Conservation (phyloP, 768 basidiomycete species). For the Rickenella mellea region DNA sequence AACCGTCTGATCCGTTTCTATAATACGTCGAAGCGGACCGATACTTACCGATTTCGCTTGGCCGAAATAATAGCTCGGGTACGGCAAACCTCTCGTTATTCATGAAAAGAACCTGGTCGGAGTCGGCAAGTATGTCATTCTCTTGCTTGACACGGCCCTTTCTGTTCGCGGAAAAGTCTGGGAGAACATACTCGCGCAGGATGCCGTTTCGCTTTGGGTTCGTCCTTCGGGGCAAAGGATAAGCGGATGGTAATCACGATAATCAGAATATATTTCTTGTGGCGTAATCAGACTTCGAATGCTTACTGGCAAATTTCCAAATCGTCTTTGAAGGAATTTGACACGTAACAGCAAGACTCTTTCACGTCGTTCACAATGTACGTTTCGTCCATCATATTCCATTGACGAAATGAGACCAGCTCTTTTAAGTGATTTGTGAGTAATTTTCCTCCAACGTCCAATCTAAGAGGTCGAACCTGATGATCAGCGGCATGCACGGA, state of each 20-base stretch:
- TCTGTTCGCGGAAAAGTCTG: conserved; percentile 69
- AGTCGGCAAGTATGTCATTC: conserved; percentile 43
- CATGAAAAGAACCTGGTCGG: conserved; percentile 71
- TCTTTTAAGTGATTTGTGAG: conserved; percentile 94
- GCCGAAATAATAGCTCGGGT: conserved; percentile 88
- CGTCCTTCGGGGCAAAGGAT: conserved; percentile 25
- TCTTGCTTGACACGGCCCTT: conserved; percentile 45
- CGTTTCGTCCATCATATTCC: conserved; percentile 98
- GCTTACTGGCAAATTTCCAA: conserved; percentile 71
- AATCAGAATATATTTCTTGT: no score
- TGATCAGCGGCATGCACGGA: conserved; percentile 8
- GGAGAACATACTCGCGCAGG: conserved; percentile 83
- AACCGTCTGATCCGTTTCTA: conserved; percentile 4
- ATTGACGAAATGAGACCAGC: conserved; percentile 88
- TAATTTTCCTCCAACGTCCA: conserved; percentile 93
- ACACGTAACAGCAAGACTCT: conserved; percentile 84
- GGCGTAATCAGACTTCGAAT: not conserved
- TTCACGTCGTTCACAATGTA: conserved; percentile 90
- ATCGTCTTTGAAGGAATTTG: conserved; percentile 60
- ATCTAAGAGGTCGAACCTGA: conserved; percentile 33
- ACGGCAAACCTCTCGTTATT: conserved; percentile 87
- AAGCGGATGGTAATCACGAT: not conserved
- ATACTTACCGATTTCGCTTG: conserved; percentile 75
- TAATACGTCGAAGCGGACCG: conserved; percentile 6
- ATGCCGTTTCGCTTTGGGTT: conserved; percentile 55